A percentile compares a stretch with the other conserved stretches of the same genome.
These are phyloP conservation scores for Thuidium tamariscinum DNA, from an alignment of 225 moss, liverwort and hornwort species.

Conservation along the genomic window DNA sequence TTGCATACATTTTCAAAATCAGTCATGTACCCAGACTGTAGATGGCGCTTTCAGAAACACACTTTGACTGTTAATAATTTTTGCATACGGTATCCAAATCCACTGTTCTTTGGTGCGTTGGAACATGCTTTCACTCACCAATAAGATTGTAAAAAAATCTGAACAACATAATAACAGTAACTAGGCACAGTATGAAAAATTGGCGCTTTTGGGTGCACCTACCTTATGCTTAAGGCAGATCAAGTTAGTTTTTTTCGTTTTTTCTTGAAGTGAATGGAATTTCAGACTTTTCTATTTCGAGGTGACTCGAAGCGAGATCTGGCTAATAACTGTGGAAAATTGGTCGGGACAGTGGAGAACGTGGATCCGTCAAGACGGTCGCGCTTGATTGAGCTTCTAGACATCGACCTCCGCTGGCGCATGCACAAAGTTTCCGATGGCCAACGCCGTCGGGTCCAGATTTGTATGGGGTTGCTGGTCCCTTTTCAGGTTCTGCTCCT, in stretches of 20 bases:
- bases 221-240: too few species aligned
- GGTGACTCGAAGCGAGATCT: neutral
- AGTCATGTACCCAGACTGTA: too few species aligned
- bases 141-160: too few species aligned
- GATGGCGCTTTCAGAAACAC: too few species aligned
- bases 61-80: too few species aligned
- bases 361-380: slow-evolving; percentile 64
- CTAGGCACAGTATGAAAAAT: too few species aligned
- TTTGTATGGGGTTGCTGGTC: slow-evolving; percentile 86
- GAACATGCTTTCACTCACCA: too few species aligned
- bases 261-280: neutral
- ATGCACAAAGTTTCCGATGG: slow-evolving; percentile 99
- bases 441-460: slow-evolving; percentile 92
- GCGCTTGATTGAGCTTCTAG: slow-evolving; percentile 77
- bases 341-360: slow-evolving; percentile 55
- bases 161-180: too few species aligned
- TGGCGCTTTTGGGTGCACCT: too few species aligned
- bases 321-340: neutral
- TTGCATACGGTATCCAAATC: too few species aligned
- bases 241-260: neutral
- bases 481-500: slow-evolving; percentile 60
- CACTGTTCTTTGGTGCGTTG: too few species aligned
- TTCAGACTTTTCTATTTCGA: neutral
- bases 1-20: too few species aligned
- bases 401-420: slow-evolving; percentile 92